These are phyloP conservation scores for Podaxis sp. DNA, from an alignment of 768 basidiomycete genomes.

Conservation along the genomic window DNA sequence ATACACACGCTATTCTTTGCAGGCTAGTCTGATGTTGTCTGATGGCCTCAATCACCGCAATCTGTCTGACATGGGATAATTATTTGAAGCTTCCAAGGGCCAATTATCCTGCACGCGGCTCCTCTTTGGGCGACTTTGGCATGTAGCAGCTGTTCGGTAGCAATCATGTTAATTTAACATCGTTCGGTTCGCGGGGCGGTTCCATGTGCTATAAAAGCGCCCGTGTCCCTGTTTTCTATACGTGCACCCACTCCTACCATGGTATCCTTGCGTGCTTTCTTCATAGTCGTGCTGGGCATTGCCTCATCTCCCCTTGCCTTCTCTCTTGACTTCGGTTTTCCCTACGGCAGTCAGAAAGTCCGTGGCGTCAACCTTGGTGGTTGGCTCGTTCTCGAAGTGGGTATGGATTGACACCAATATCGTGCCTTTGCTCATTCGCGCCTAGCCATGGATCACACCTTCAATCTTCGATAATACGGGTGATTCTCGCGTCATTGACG, in stretches of 20 bases:
- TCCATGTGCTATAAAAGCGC: background rate
- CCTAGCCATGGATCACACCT: slow-evolving; percentile 76
- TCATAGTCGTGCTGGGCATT: background rate
- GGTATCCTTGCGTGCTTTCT: background rate
- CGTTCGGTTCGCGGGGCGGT: background rate
- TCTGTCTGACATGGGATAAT: background rate
- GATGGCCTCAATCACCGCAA: background rate
- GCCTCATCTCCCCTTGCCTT: background rate
- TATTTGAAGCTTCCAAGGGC: background rate
- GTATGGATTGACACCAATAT: slow-evolving; percentile 5
- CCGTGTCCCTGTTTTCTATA: background rate
- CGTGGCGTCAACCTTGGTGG: slow-evolving; percentile 83
- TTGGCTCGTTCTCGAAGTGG: slow-evolving; percentile 48
- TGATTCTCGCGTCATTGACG: slow-evolving; percentile 59
- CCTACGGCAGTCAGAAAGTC: slow-evolving; percentile 72
- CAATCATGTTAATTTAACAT: background rate
- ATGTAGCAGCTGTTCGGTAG: background rate
- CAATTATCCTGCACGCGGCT: background rate
- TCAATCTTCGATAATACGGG: slow-evolving; percentile 71
- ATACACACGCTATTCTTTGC: background rate
- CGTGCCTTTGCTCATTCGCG: slow-evolving; percentile 13
- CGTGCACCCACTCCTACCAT: background rate
- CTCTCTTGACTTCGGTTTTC: slow-evolving; percentile 37
- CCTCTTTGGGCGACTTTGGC: background rate
- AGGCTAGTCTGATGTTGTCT: slow-evolving; percentile 5